A percentile compares a stretch with the other conserved stretches of the same genome.
Conservation (phyloP, 768 basidiomycete genomes). For the Pleurotus cornucopiae region DNA sequence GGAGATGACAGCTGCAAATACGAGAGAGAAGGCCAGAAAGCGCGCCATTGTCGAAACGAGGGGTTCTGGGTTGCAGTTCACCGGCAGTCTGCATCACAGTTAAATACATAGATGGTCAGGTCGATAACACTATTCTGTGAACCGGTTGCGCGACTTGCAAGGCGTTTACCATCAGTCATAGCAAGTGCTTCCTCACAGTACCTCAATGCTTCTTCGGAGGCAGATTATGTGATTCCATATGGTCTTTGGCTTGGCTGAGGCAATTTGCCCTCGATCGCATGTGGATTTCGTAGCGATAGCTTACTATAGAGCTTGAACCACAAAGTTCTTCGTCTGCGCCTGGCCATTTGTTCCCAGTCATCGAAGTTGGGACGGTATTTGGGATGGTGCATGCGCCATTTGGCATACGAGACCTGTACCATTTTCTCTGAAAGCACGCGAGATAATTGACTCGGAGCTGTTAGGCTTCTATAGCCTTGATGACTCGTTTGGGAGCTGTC, state of each 20-base stretch:
- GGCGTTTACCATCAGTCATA: neutral
- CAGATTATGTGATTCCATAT: neutral
- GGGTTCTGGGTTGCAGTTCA: neutral
- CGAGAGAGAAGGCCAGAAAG: constrained; percentile 1
- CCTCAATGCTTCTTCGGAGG: neutral
- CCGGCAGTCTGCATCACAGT: neutral
- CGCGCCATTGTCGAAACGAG: neutral
- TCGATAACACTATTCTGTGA: constrained; percentile 5
- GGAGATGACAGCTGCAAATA: neutral
- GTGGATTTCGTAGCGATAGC: constrained; percentile 1
- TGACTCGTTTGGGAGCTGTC: too few relatives aligned
- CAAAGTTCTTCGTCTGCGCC: too few relatives aligned
- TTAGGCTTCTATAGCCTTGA: too few relatives aligned
- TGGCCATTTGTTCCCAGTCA: too few relatives aligned
- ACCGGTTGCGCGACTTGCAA: neutral
- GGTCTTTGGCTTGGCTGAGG: constrained; percentile 1
- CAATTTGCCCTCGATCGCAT: constrained; percentile 7
- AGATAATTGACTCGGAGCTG: too few relatives aligned
- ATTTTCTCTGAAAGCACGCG: too few relatives aligned
- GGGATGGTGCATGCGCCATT: too few relatives aligned
- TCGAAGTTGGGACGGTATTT: too few relatives aligned
- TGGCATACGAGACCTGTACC: too few relatives aligned
- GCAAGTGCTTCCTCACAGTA: neutral
- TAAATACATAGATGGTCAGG: neutral
- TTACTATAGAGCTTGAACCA: neutral